A percentile compares a stretch with the other conserved stretches of the same genome.
phyloP scores from a whole-genome alignment of 306 rosid genomes.

The Acacia confusa region DNA sequence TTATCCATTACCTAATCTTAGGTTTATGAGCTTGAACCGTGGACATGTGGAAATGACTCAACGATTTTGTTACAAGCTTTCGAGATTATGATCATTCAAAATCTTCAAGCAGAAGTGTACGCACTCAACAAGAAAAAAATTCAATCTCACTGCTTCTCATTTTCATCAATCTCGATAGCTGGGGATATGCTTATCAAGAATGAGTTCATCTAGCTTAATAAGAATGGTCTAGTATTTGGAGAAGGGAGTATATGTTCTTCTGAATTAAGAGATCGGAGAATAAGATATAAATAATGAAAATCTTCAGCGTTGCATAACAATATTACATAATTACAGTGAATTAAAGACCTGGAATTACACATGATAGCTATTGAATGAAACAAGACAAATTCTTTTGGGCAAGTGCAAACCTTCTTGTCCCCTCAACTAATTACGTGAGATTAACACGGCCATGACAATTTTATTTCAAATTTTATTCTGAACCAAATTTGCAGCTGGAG shows the following conservation, averaged over 20 bases:
- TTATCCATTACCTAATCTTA: too few relatives aligned
- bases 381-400: not conserved
- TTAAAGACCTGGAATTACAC: not conserved
- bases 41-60: not conserved
- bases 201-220: not conserved
- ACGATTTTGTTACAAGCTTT: conserved; percentile 2
- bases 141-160: not conserved
- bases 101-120: conserved; percentile 19
- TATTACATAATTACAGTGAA: not conserved
- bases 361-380: not conserved
- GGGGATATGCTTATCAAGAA: not conserved
- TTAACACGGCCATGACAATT: not conserved
- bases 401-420: not conserved
- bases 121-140: not conserved
- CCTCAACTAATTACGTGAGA: not conserved
- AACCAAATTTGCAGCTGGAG: not conserved
- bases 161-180: conserved; percentile 1
- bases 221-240: not conserved
- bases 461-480: not conserved
- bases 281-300: not conserved
- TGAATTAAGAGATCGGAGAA: not conserved
- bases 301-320: not conserved
- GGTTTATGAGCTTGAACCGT: too few relatives aligned
- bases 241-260: not conserved
- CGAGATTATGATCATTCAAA: not conserved